Evolutionary conservation across 768 basidiomycete genomes (phyloP).

Genomic region (Phlebiopsis flavidoalba): DNA sequence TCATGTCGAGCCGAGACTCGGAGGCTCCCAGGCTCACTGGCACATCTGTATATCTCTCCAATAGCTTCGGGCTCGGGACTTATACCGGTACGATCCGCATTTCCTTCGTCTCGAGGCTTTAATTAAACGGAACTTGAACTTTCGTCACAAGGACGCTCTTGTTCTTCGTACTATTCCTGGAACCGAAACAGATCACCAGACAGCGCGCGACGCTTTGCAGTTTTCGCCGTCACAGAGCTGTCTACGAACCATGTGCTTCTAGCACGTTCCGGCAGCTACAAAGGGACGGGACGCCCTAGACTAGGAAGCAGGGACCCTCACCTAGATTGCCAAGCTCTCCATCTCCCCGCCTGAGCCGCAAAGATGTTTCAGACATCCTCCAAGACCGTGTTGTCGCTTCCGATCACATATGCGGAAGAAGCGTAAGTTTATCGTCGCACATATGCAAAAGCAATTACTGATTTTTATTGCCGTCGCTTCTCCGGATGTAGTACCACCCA

Average conservation of each 20-base stretch:
- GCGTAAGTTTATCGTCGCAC: neutral
- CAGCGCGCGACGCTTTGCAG: neutral
- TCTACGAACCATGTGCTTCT: neutral
- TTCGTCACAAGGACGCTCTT: too few species aligned
- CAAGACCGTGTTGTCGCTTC: neutral
- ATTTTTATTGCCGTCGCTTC: neutral
- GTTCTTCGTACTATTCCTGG: too few species aligned
- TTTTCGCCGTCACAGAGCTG: neutral
- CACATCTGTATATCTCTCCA: too few species aligned
- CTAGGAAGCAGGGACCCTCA: neutral
- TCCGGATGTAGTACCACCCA: neutral
- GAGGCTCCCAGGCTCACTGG: too few species aligned
- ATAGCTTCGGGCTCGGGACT: too few species aligned
- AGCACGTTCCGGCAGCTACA: neutral
- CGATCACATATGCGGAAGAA: neutral
- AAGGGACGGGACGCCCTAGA: neutral
- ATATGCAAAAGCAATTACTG: too few species aligned
- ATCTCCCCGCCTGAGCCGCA: neutral
- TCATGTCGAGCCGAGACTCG: too few species aligned
- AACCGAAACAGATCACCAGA: too few species aligned
- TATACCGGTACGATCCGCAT: too few species aligned
- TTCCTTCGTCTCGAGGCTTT: too few species aligned
- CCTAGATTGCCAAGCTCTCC: neutral
- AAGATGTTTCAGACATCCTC: neutral
- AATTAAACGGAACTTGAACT: too few species aligned